Conservation (phyloP, 108 stramenopile genomes). For the Discostella stelligeroides region DNA sequence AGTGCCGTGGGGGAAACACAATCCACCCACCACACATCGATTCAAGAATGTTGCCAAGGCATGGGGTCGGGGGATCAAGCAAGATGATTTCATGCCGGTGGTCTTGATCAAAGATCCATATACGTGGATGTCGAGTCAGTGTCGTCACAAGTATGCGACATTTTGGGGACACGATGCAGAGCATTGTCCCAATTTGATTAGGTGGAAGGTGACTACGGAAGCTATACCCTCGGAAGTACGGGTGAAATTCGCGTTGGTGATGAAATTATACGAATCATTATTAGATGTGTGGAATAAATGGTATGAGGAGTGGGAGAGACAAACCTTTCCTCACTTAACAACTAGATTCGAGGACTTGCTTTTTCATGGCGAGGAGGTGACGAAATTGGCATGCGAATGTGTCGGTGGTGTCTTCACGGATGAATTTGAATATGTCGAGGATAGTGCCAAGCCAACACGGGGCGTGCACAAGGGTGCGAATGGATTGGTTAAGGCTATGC, state of each 20-base stretch:
- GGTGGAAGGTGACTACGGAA: constrained; percentile 37
- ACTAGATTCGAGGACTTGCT: constrained; percentile 90
- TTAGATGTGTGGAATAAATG: constrained; percentile 79
- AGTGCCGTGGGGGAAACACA: constrained; percentile 62
- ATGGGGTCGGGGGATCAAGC: constrained; percentile 41
- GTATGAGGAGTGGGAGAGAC: constrained; percentile 71
- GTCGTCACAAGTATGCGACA: constrained; percentile 52
- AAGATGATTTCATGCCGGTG: constrained; percentile 52
- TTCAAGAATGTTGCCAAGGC: constrained; percentile 41
- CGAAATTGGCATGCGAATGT: constrained; percentile 72
- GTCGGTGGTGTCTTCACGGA: constrained; percentile 67
- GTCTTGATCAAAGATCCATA: constrained; percentile 62
- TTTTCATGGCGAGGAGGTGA: constrained; percentile 72
- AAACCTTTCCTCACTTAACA: constrained; percentile 70
- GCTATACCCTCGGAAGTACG: constrained; percentile 28
- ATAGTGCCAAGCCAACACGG: constrained; percentile 59
- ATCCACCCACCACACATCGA: constrained; percentile 48
- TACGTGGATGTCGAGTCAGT: constrained; percentile 55
- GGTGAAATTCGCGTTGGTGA: constrained; percentile 44
- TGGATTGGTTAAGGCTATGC: constrained; percentile 73
- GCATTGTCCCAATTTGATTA: constrained; percentile 55
- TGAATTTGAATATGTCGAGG: constrained; percentile 67
- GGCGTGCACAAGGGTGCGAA: constrained; percentile 63
- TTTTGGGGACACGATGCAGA: constrained; percentile 52
- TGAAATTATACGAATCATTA: constrained; percentile 49